Base-by-base conservation (phyloP, 2,329 filamentous ascomycete species). In the Neofusicoccum parvum region DNA sequence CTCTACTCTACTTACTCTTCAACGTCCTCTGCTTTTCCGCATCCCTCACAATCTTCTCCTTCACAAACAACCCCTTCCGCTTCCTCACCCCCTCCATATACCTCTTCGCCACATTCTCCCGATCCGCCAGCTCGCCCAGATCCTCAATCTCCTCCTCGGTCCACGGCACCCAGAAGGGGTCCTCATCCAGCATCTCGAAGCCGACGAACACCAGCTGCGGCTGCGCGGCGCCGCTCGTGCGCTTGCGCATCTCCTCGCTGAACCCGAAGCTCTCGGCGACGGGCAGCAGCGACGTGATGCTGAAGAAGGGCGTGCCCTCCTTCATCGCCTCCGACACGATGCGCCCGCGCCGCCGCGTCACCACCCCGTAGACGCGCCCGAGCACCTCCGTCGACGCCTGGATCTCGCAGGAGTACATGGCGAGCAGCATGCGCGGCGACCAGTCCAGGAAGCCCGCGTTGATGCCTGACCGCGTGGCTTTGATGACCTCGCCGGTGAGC, bases 391-490 rank as follows among this genome's bases (percentile, higher is more conserved):
- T 94, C 23, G 92, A 94, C 36, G 94, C 93, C 84, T 98, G 95
- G 73, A 99, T 98, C 76, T 98, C 95, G 76, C 94, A 97, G 64
- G 88, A 92, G 82, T 99, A 99, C 92, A 98, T 98, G 60, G 95
- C 95, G 50, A 99, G 87, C 81, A 98, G 88, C 70, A 99, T 87
- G n/a, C 95, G 89, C 0, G 95, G 92, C 45, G 90, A 94, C 95
- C 95, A 99, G 82, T 98, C 95, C 17, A 97, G 83, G 82, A 98
- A 97, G 23, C 90, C 94, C 69, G 89, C 84, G 59, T 90, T 87
- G 67, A 99, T 92, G n/a, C 89, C 87, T 51, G 92, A 88, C 70
- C 94, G 92, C 17, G 94, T 89, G 0, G 91, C 90, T 77, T 93
- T 93, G 81, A 99, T 97, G 50, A 96, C 88, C 80, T 98, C 95